Evolutionary conservation across 1,139 yeast species (phyloP), one percentile per base, ranked within the genome.

Genomic region (Lodderomyces elongisporus): DNA sequence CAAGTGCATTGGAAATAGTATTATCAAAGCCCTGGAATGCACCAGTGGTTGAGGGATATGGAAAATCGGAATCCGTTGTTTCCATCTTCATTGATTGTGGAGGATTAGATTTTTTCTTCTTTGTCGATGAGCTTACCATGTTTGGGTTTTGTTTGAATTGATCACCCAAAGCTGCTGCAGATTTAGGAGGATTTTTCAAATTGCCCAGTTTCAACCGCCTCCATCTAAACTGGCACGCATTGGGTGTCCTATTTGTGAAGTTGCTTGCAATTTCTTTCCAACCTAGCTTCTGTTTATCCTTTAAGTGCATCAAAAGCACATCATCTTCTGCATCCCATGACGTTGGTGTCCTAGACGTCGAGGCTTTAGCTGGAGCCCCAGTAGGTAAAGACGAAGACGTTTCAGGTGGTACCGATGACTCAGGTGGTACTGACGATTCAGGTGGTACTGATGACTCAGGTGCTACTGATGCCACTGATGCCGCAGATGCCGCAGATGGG

Each of bases 221-320:
- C 89, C 89, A 81, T 49, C 89, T 67, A 48, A 81, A 81, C 55
- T 81, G 89, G 45, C 88, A 81, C 3, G 88, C 88, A 48, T 81
- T 81, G 26, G 87, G 84, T 1, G 88, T 81, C 55, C 89, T 62
- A 52, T 77, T 76, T 34, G 65, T 66, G 54, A 80, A 81, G 48
- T 79, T 76, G 35, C 75, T 66, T 8, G 87, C 79, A 34, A 81
- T 80, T 44, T 80, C 87, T 54, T 80, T 79, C 89, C 89, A 80
- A 0, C 88, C 88, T 41, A 80, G 60, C 49, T 79, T 79, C 50
- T 77, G 82, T 37, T 71, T 74, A 53, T 81, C 89, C 51, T 81
- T 80, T 47, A 81, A 61, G 52, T 79, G 84, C 64, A 83, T 72
- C 39, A 81, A 60, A 30, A 79, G 60, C 26, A 76, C 59, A 48